These are phyloP conservation scores for Aphanomyces invadans DNA, from an alignment of 352 stramenopile species.

Conservation along the genomic window DNA sequence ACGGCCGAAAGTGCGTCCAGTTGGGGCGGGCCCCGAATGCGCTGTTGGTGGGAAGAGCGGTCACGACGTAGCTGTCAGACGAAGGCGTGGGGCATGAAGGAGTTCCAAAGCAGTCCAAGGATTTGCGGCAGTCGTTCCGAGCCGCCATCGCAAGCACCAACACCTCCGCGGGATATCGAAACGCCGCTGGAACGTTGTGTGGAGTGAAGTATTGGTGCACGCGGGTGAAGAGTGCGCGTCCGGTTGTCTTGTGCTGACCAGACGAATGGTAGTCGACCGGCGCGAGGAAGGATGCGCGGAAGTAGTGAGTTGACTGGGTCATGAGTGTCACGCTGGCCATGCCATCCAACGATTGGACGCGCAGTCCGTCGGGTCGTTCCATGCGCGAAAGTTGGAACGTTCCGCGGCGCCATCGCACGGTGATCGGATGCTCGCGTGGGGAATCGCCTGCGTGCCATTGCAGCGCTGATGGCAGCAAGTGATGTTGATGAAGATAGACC, in stretches of 20 bases:
- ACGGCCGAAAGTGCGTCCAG: background rate
- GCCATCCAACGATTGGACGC: conserved; percentile 4
- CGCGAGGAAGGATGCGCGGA: background rate
- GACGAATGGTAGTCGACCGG: background rate
- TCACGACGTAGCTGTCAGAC: background rate
- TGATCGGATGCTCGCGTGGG: background rate
- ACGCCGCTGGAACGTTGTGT: background rate
- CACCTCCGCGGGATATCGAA: background rate
- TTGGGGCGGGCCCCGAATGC: background rate
- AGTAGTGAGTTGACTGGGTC: background rate
- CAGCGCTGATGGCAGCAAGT: background rate
- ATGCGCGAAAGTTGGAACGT: background rate
- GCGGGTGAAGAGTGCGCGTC: background rate
- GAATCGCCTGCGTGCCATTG: background rate
- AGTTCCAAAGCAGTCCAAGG: background rate
- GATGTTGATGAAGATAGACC: conserved; percentile 11
- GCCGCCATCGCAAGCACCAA: background rate
- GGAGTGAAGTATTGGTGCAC: background rate
- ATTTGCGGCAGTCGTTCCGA: background rate
- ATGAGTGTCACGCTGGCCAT: background rate
- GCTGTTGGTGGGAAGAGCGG: background rate
- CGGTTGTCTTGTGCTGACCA: background rate
- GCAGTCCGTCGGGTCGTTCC: background rate
- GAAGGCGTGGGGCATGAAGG: too few species aligned
- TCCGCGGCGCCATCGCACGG: conserved; percentile 3